Evolutionary conservation across 2,329 filamentous ascomycete genomes (phyloP), one percentile per base, ranked within the genome.

Genomic region (Talaromyces sp.): DNA sequence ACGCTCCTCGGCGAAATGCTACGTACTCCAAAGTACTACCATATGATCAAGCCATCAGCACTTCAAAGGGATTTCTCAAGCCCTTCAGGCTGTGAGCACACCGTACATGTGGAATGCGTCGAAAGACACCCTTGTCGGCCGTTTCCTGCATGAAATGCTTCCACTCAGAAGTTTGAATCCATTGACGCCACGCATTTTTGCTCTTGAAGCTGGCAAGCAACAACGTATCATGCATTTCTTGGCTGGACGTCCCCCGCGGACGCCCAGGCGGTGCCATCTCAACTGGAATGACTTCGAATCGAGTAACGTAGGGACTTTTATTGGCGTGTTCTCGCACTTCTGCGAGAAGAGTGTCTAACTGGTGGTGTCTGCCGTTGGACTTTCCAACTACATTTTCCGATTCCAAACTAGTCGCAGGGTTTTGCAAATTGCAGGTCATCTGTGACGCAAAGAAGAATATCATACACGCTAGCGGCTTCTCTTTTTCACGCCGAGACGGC

Each of bases 391-490:
- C 13, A 44, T 58, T 61, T 19, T 60, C 59, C 59, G 59, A 42
- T 17, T 59, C 60, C 17, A 64, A 51, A 64, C 47, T 65, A 59
- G 55, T 58, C 44, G 65, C 62, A 55, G 65, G 60, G 28, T 55
- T 44, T 53, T 67, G 62, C 25, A 69, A 63, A 56, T 71, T 67
- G 25, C 60, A 59, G 47, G 65, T 63, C 69, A 71, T 70, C 42
- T 71, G 67, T 28, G 67, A 69, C 19, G 65, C 66, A 57, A 69
- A 70, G 61, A 70, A 67, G 55, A 61, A 71, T 47, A 71, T 69
- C 60, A 71, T 68, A 60, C 69, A 69, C 2, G 68, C 55, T 32
- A 68, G 63, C 36, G 64, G 63, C 28, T 61, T 64, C 25, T 39
- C 59, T 15, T 58, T n/a, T 17, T 52, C 27, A 28, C 33, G 55